A percentile compares a stretch with the other conserved stretches of the same genome.
Conservation (phyloP, 441 rosid species). For the Flueggea neowawraea region DNA sequence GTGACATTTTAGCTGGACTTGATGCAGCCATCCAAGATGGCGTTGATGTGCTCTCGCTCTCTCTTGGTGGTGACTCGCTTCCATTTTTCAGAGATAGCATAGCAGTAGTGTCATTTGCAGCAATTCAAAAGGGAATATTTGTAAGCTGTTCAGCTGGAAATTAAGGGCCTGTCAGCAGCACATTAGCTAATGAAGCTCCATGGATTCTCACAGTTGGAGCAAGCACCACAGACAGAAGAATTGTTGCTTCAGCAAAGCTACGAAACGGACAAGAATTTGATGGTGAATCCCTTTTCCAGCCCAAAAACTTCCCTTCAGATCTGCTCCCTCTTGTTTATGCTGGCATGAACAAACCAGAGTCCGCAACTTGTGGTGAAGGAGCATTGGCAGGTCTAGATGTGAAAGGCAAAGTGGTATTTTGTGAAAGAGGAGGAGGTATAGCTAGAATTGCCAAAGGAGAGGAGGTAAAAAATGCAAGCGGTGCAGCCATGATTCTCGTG, state of each 20-base stretch:
- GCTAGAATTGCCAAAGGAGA: slow-evolving; percentile 18
- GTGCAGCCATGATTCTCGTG: slow-evolving; percentile 44
- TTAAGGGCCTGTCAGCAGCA: slow-evolving; percentile 29
- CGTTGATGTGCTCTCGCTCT: slow-evolving; percentile 29
- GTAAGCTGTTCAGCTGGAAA: slow-evolving; percentile 48
- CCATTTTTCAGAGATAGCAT: slow-evolving; percentile 28
- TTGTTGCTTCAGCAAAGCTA: slow-evolving; percentile 35
- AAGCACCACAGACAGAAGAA: slow-evolving; percentile 34
- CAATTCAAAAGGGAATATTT: slow-evolving; percentile 39
- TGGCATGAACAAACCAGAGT: slow-evolving; percentile 24
- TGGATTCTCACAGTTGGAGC: slow-evolving; percentile 60
- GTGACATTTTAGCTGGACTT: slow-evolving; percentile 22
- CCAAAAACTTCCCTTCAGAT: slow-evolving; percentile 20
- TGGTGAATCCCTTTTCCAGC: slow-evolving; percentile 40
- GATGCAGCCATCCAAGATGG: slow-evolving; percentile 28
- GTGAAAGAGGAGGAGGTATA: slow-evolving; percentile 29
- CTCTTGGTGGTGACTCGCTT: slow-evolving; percentile 22
- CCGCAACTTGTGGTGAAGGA: slow-evolving; percentile 29
- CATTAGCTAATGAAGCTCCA: slow-evolving; percentile 46
- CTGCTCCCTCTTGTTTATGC: slow-evolving; percentile 33
- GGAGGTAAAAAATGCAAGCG: slow-evolving; percentile 40
- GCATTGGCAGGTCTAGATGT: slow-evolving; percentile 24
- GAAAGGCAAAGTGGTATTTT: slow-evolving; percentile 34
- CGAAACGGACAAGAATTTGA: slow-evolving; percentile 34
- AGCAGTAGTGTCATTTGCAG: slow-evolving; percentile 33